Evolutionary conservation across 352 stramenopile genomes (phyloP), one percentile per base, ranked within the genome.

Genomic region (Blastocystis sp.): DNA sequence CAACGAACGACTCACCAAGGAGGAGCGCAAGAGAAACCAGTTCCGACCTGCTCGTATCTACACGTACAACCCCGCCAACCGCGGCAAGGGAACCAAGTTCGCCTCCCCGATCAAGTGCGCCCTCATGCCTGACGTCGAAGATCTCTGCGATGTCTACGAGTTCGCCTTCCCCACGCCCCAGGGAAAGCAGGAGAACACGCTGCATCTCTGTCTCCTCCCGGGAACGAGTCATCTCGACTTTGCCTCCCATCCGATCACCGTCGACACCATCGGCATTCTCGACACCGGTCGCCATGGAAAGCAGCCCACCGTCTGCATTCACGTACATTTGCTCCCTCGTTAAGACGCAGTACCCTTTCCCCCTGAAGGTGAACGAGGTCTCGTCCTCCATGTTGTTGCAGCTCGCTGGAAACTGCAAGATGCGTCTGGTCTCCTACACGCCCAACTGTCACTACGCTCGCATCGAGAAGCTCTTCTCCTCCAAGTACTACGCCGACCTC

Each of bases 1-100:
- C 1, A 90, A 96, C 44, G 90, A 88, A 1, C 88, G 90, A n/a
- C 90, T 99, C 3, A 94, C 94, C 0, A 81, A 90, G 4, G 90
- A 92, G 0, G 96, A 99, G 87, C 90, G 87, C 4, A 84, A 88
- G 56, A 92, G 97, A 14, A 99, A 99, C 89, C 88, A 86, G 36
- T 87, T 88, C 88, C 81, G 92, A 87, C 87, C 91, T 89, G 87
- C 94, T 86, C 88, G 94, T 64, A 87, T 89, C 46, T 95, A 97
- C 88, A 89, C 90, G 14, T 92, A 92, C 64, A 94, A 98, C 88
- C 46, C 90, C 27, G 88, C 56, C 11, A 24, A 36, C 4, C 34
- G 24, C 34, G 27, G 21, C 4, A 73, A 67, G 34, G 56, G 81
- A 75, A 59, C 29, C 64, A n/a, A 29, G 34, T 59, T 40, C 48